Evolutionary conservation across 208 protist genomes (phyloP).

Genomic region (Trypanosoma cruzi): DNA sequence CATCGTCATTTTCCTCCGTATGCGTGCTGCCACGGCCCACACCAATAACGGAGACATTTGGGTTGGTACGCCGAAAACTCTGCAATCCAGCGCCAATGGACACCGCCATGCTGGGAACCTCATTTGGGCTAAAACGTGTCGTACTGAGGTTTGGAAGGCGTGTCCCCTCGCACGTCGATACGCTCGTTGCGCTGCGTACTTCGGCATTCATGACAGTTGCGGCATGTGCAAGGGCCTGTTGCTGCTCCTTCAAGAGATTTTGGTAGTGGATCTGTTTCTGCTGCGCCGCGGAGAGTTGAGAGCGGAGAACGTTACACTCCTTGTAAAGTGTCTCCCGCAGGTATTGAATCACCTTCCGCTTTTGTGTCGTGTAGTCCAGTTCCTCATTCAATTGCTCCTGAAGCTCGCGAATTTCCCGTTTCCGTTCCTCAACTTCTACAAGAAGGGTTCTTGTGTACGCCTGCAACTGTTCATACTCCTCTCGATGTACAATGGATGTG

Average conservation of each 20-base stretch:
- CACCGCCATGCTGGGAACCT: conserved; percentile 10
- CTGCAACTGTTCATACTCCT: conserved; percentile 51
- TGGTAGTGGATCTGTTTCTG: conserved; percentile 33
- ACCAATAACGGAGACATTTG: conserved; percentile 7
- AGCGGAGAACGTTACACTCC: conserved; percentile 80
- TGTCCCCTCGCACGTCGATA: background rate
- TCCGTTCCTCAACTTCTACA: conserved; percentile 57
- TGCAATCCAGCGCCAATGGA: background rate
- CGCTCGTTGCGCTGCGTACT: background rate
- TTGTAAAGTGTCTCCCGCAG: conserved; percentile 80
- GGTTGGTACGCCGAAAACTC: background rate
- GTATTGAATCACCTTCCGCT: conserved; percentile 72
- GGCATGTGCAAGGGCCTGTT: conserved; percentile 21
- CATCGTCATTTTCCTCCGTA: conserved; percentile 16
- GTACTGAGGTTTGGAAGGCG: conserved; percentile 3
- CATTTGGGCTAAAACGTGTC: background rate
- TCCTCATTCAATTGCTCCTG: conserved; percentile 57
- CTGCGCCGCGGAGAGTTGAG: conserved; percentile 63
- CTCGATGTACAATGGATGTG: conserved; percentile 44
- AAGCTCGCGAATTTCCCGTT: conserved; percentile 35
- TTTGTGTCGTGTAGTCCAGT: conserved; percentile 51
- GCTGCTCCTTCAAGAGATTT: conserved; percentile 31
- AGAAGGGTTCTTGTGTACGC: conserved; percentile 39
- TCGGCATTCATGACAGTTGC: conserved; percentile 9
- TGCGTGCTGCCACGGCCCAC: background rate